Conservation (phyloP, 768 basidiomycete species). For the Punctularia strigosozonata region DNA sequence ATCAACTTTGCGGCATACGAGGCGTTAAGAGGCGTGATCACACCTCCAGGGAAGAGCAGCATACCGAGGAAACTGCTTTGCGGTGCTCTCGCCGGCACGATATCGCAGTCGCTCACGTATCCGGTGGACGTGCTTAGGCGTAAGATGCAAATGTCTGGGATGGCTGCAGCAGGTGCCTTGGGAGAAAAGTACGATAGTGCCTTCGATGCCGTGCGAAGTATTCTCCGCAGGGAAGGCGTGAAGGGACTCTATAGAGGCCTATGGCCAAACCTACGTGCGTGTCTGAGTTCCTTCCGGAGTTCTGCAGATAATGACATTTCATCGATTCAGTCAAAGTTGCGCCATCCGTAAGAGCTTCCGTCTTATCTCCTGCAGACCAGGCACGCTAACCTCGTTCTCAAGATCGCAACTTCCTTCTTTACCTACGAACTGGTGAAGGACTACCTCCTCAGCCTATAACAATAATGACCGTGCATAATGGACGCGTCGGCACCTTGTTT, state of each 20-base stretch:
- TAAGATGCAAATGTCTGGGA: constrained; percentile 91
- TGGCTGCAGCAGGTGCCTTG: constrained; percentile 42
- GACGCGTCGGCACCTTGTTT: too few species aligned
- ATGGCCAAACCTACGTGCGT: constrained; percentile 82
- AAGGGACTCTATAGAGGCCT: constrained; percentile 73
- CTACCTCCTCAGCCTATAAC: constrained; percentile 26
- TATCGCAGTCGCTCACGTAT: constrained; percentile 91
- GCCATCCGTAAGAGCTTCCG: too few species aligned
- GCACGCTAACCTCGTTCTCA: too few species aligned
- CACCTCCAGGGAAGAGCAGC: constrained; percentile 69
- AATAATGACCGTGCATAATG: too few species aligned
- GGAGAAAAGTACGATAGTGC: constrained; percentile 71
- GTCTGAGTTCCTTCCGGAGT: constrained; percentile 2
- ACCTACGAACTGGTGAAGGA: constrained; percentile 64
- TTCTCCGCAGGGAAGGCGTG: constrained; percentile 64
- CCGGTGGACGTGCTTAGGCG: constrained; percentile 91
- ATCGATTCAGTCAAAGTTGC: constrained; percentile 67
- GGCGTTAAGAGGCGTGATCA: constrained; percentile 58
- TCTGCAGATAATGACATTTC: constrained; percentile 4
- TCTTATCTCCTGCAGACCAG: too few species aligned
- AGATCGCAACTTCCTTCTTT: constrained; percentile 80
- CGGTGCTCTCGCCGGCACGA: constrained; percentile 83
- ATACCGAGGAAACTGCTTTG: constrained; percentile 64
- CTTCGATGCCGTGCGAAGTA: constrained; percentile 60
- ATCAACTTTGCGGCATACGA: constrained; percentile 97